Evolutionary conservation across 352 stramenopile genomes (phyloP).

Genomic region (Phytophthora syringae): DNA sequence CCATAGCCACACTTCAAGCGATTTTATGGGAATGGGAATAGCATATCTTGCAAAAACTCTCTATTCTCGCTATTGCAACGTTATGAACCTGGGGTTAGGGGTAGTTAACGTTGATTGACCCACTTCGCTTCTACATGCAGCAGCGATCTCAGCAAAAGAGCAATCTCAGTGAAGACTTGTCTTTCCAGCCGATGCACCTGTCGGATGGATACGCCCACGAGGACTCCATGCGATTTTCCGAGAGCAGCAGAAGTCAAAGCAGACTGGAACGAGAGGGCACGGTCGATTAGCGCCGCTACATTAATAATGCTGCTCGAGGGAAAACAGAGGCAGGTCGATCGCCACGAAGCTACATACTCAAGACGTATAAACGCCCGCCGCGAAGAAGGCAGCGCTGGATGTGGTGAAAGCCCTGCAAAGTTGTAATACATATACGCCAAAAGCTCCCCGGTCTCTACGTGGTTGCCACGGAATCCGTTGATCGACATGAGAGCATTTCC

Average conservation of each 20-base stretch:
- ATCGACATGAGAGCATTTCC: too few species aligned
- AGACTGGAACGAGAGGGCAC: conserved; percentile 21
- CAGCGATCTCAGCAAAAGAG: conserved; percentile 36
- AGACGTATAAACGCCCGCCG: neutral
- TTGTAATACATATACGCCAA: too few species aligned
- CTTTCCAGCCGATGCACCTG: conserved; percentile 33
- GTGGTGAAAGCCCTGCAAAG: too few species aligned
- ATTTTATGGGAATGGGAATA: too few species aligned
- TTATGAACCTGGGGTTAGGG: too few species aligned
- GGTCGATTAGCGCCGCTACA: conserved; percentile 26
- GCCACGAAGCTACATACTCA: too few species aligned
- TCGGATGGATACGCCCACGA: conserved; percentile 29
- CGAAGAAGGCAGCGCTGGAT: conserved; percentile 10
- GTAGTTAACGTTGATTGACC: too few species aligned
- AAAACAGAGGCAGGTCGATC: conserved; percentile 5
- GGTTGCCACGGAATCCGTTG: too few species aligned
- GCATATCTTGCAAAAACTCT: too few species aligned
- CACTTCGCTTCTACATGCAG: conserved; percentile 41
- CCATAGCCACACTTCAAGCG: too few species aligned
- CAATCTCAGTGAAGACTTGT: conserved; percentile 32
- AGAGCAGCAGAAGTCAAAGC: conserved; percentile 24
- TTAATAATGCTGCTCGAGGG: conserved; percentile 12
- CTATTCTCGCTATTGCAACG: too few species aligned
- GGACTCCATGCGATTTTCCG: conserved; percentile 34
- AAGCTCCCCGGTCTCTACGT: neutral